Evolutionary conservation across 2,329 filamentous ascomycete species (phyloP), one percentile per base, ranked within the genome.

Genomic region (Xylariales sp.): DNA sequence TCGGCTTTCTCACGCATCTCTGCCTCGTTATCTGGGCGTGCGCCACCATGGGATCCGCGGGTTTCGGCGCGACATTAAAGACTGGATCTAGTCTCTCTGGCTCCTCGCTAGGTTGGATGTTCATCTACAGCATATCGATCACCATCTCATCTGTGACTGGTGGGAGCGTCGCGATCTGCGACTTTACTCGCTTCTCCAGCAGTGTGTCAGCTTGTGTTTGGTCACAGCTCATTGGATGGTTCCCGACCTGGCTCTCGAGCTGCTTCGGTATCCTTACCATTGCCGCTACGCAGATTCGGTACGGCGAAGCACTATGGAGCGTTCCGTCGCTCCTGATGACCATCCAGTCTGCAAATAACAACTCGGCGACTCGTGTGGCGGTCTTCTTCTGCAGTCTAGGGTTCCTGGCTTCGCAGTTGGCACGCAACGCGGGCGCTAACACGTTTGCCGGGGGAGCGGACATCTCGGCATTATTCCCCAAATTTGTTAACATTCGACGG

Each of bases 101-200:
- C 15, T n/a, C 33, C 33, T n/a, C 17, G 19, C 6, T 29, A 27
- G 14, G 24, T 37, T 1, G 34, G 14, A n/a, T 59, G 54, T 54
- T 57, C 14, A 44, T 47, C 5, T 54, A 44, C 14, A 53, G 52
- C 8, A 56, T 58, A 19, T 56, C 53, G 29, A 49, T 49, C 6
- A 55, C 53, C 7, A 58, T 61, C 10, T 57, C 57, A 0, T 45
- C 47, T 11, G 53, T 59, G 11, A 51, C 56, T 5, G 49, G 55
- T 4, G 55, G 56, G 0, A 55, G 59, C 5, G 31, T 57, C 19
- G 57, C 55, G 29, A 55, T 60, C 30, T 53, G 51, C 23, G 58
- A 61, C 19, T 61, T 51, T 32, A 49, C 56, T 1, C 45, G 58
- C 12, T 56, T 56, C 38, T 50, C 54, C 1, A 42, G 43, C 3